phyloP scores from a whole-genome alignment of 148 eudicot species.

The Gaultheria prostrata region DNA sequence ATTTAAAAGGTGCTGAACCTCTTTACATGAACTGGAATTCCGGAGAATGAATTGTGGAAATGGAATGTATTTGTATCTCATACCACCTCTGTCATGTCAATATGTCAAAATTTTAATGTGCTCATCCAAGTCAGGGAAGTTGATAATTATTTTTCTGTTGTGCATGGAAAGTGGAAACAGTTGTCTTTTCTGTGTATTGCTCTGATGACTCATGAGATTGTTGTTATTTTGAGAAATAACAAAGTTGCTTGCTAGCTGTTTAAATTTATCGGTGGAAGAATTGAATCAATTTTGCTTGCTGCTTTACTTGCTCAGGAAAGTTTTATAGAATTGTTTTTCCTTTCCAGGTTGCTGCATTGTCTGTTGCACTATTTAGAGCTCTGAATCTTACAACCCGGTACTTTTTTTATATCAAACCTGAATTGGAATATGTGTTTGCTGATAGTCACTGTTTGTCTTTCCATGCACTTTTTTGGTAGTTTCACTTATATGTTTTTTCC shows the following conservation, averaged over 20 bases:
- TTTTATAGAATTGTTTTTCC: not conserved
- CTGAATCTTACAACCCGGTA: constrained; percentile 87
- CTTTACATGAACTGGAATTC: not conserved
- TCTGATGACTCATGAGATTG: not conserved
- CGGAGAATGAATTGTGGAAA: not conserved
- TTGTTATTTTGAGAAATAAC: not conserved
- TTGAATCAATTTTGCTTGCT: not conserved
- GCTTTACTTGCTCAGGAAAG: not conserved
- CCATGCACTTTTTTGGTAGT: not conserved
- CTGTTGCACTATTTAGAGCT: constrained; percentile 86
- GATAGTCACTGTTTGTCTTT: not conserved
- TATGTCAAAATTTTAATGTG: not conserved
- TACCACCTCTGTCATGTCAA: not conserved
- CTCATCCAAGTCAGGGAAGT: not conserved
- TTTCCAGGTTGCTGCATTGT: constrained; percentile 77
- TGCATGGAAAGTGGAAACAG: not conserved
- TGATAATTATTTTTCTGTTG: not conserved
- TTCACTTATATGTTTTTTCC: not conserved
- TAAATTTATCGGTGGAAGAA: not conserved
- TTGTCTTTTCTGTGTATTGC: not conserved
- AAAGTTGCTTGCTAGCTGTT: not conserved
- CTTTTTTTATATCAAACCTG: not conserved
- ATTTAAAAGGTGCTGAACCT: not conserved
- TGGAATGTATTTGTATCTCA: not conserved
- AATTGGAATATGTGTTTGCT: not conserved